Evolutionary conservation across 2,329 filamentous ascomycete species (phyloP).

Genomic region (Xylaria sp.): DNA sequence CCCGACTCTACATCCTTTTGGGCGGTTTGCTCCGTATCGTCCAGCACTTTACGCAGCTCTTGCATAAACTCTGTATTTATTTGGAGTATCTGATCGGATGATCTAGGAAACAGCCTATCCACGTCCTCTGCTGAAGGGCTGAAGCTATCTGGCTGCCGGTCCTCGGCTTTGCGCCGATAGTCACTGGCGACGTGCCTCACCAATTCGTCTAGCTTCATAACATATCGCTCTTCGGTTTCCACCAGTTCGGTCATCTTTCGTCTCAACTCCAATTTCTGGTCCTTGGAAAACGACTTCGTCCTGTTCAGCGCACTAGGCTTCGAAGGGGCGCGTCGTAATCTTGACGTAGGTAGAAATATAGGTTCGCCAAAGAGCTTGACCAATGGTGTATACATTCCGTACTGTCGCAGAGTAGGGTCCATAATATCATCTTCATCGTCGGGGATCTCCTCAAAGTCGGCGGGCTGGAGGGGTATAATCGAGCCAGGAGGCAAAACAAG

Average conservation of each 20-base stretch:
- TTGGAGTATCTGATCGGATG: constrained; percentile 81
- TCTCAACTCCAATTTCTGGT: constrained; percentile 85
- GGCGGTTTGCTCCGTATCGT: constrained; percentile 85
- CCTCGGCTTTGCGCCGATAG: constrained; percentile 76
- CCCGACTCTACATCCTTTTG: constrained; percentile 77
- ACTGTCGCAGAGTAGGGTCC: constrained; percentile 73
- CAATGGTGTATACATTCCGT: constrained; percentile 80
- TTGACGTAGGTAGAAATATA: constrained; percentile 87
- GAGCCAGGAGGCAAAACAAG: constrained; percentile 83
- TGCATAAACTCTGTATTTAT: constrained; percentile 85
- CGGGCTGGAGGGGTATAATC: constrained; percentile 72
- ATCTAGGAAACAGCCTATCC: constrained; percentile 81
- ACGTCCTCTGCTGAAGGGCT: constrained; percentile 79
- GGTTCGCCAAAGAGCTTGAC: constrained; percentile 84
- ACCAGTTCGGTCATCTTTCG: constrained; percentile 91
- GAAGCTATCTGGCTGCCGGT: constrained; percentile 67
- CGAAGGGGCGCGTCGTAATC: constrained; percentile 85
- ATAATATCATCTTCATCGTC: constrained; percentile 74
- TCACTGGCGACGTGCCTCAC: constrained; percentile 84
- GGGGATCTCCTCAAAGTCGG: constrained; percentile 68
- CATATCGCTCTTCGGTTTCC: constrained; percentile 94
- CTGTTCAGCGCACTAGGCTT: constrained; percentile 84
- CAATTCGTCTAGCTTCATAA: constrained; percentile 85
- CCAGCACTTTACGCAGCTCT: constrained; percentile 79
- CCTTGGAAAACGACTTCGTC: constrained; percentile 79